These are phyloP conservation scores for Globisporangium megalacanthum DNA, from an alignment of 352 stramenopile species.

Conservation along the genomic window DNA sequence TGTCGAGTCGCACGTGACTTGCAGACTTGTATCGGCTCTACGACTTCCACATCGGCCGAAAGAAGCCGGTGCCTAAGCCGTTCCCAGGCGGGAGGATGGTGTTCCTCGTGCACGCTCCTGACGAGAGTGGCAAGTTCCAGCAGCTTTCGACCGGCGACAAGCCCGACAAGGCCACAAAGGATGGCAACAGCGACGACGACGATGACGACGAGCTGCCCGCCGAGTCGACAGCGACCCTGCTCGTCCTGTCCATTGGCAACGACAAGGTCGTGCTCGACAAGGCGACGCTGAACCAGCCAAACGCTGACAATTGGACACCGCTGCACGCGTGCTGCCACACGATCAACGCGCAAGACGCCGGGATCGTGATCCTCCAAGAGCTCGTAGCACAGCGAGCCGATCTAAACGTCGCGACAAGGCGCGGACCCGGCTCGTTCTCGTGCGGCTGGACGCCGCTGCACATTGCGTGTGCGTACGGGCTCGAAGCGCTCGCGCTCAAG, in stretches of 20 bases:
- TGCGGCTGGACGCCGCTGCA: constrained; percentile 75
- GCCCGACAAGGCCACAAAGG: constrained; percentile 7
- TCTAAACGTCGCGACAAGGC: constrained; percentile 57
- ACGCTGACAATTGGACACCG: constrained; percentile 76
- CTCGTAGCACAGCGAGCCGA: constrained; percentile 50
- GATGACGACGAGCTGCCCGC: constrained; percentile 6
- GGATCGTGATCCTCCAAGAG: constrained; percentile 66
- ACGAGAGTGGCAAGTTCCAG: constrained; percentile 46
- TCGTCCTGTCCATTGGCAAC: constrained; percentile 61
- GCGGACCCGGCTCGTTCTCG: constrained; percentile 68
- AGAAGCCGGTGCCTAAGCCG: constrained; percentile 36
- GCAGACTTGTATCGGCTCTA: constrained; percentile 72
- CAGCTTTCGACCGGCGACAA: constrained; percentile 24
- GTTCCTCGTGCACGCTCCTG: constrained; percentile 49
- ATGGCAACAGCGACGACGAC: constrained; percentile 19
- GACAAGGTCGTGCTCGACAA: constrained; percentile 75
- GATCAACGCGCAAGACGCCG: constrained; percentile 61
- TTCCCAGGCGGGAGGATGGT: constrained; percentile 66
- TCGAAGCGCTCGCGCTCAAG: constrained; percentile 66
- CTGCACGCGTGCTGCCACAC: constrained; percentile 74
- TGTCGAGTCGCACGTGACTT: too few relatives aligned
- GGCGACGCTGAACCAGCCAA: constrained; percentile 53
- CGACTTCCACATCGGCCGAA: constrained; percentile 75
- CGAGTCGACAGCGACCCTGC: constrained; percentile 38
- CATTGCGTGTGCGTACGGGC: constrained; percentile 71